Conservation (phyloP, 306 rosid genomes). For the Quercus robur region DNA sequence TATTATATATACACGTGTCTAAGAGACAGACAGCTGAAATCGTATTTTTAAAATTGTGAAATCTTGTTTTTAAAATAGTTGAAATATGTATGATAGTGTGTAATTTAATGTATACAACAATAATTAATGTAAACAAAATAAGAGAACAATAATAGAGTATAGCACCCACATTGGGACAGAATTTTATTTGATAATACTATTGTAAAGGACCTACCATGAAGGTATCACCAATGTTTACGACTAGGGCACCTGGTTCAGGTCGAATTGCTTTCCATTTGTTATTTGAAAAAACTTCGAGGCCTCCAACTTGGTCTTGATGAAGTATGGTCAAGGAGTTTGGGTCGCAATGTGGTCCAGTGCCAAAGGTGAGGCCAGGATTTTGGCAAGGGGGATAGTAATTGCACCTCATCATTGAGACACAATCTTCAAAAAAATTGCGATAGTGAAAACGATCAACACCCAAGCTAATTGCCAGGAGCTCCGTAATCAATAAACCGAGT, state of each 20-base stretch:
- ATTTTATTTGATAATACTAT: background rate
- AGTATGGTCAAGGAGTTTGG: conserved; percentile 80
- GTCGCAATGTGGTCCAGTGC: conserved; percentile 84
- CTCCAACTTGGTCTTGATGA: conserved; percentile 84
- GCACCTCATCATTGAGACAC: conserved; percentile 71
- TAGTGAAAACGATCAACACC: conserved; percentile 50
- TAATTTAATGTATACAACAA: too few species aligned
- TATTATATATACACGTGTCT: too few species aligned
- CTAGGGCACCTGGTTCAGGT: conserved; percentile 62
- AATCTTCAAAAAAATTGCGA: conserved; percentile 58
- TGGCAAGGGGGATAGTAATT: conserved; percentile 72
- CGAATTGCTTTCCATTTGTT: conserved; percentile 59
- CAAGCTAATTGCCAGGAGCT: conserved; percentile 62
- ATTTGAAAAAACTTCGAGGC: conserved; percentile 53
- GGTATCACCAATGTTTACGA: conserved; percentile 74
- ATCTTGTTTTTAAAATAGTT: too few species aligned
- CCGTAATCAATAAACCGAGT: conserved; percentile 46
- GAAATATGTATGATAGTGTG: too few species aligned
- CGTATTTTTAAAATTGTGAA: too few species aligned
- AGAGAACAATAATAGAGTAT: background rate
- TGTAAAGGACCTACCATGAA: conserved; percentile 49
- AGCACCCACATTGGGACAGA: too few species aligned
- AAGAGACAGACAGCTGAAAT: too few species aligned
- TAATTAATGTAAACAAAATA: background rate
- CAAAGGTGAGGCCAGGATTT: conserved; percentile 49